phyloP scores from a whole-genome alignment of 306 rosid genomes.

The Gillenia trifoliata region DNA sequence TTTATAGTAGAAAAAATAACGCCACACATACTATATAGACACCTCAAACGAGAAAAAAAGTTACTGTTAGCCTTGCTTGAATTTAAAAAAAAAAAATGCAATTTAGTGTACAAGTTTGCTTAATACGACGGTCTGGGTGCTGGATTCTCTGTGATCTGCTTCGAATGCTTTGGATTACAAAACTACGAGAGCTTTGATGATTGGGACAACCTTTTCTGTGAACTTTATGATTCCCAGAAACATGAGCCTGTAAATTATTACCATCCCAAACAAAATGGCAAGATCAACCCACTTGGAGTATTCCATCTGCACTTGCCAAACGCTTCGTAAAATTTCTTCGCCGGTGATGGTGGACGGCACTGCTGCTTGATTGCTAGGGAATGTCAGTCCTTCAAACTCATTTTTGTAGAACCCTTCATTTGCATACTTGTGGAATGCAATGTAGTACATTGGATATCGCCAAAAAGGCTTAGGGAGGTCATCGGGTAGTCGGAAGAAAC shows the following conservation, averaged over 20 bases:
- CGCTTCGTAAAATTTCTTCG: slow-evolving; percentile 31
- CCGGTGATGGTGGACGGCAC: slow-evolving; percentile 25
- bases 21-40: too few relatives aligned
- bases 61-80: too few relatives aligned
- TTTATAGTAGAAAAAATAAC: too few relatives aligned
- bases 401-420: slow-evolving; percentile 62
- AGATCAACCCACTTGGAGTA: slow-evolving; percentile 68
- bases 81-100: too few relatives aligned
- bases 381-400: slow-evolving; percentile 50
- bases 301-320: slow-evolving; percentile 48
- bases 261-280: slow-evolving; percentile 53
- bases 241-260: slow-evolving; percentile 33
- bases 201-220: slow-evolving; percentile 37
- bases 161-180: slow-evolving; percentile 4
- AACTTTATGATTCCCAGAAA: slow-evolving; percentile 45
- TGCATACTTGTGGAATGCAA: slow-evolving; percentile 61
- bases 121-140: neutral
- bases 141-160: neutral
- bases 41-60: too few relatives aligned
- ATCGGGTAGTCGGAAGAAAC: slow-evolving; percentile 49
- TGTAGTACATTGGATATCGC: slow-evolving; percentile 55
- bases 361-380: slow-evolving; percentile 28
- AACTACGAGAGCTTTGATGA: slow-evolving; percentile 5
- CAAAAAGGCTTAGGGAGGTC: slow-evolving; percentile 61
- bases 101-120: neutral